Conservation (phyloP, 2,329 filamentous ascomycete species). For the Malbranchea cinnamomea region DNA sequence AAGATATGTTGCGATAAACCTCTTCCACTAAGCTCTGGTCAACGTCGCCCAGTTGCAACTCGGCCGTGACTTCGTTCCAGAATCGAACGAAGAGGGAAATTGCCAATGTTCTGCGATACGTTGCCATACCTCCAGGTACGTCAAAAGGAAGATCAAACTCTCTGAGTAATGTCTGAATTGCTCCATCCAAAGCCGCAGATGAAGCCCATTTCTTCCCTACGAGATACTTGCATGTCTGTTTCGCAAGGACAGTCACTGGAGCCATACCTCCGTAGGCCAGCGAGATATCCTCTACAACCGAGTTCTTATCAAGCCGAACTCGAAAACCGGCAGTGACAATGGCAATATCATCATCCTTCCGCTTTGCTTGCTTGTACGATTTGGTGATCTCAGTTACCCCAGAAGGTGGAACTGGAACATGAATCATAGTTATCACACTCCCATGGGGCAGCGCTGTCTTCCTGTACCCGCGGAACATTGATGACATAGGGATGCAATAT, state of each 20-base stretch:
- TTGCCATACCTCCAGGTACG: conserved; percentile 81
- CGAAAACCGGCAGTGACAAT: conserved; percentile 72
- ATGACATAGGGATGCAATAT: conserved; percentile 60
- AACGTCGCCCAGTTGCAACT: conserved; percentile 38
- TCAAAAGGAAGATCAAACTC: conserved; percentile 75
- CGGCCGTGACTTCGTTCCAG: conserved; percentile 62
- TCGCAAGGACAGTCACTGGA: conserved; percentile 62
- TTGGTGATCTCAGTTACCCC: conserved; percentile 61
- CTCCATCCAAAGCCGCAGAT: conserved; percentile 59
- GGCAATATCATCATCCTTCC: conserved; percentile 84
- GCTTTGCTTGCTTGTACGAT: conserved; percentile 78
- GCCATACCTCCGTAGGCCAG: conserved; percentile 83
- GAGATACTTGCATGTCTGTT: conserved; percentile 52
- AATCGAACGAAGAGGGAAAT: conserved; percentile 87
- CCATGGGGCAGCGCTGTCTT: conserved; percentile 58
- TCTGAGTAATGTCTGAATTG: conserved; percentile 59
- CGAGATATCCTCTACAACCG: conserved; percentile 52
- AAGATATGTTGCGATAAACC: conserved; percentile 64
- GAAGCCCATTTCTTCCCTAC: conserved; percentile 59
- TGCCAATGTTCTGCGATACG: conserved; percentile 68
- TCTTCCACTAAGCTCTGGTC: conserved; percentile 59
- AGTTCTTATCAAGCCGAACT: conserved; percentile 47
- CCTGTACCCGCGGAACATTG: conserved; percentile 74
- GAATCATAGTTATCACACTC: conserved; percentile 62
- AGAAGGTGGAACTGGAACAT: conserved; percentile 51